Evolutionary conservation across 73 alveolate species (phyloP), one percentile per base, ranked within the genome.

Genomic region (Breviolum minutum): DNA sequence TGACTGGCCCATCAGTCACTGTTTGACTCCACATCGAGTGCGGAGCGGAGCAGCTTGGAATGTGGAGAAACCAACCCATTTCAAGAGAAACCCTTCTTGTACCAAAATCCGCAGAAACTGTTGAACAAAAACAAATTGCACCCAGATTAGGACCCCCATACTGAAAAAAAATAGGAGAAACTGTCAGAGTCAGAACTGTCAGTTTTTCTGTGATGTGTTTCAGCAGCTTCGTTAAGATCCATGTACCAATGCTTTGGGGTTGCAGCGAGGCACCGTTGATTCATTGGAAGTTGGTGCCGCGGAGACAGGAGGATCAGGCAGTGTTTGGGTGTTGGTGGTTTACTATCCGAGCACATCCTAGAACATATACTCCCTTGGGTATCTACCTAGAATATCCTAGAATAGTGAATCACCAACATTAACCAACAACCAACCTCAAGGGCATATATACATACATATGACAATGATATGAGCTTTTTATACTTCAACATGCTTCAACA

Each of bases 1-100:
- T n/a, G 98, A 92, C 91, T 92, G 98, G 98, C 98, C 98, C 20
- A 80, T 90, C 13, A 92, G 91, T 66, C 98, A 92, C 69, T 92
- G 98, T 63, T 29, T 92, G 98, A 92, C 98, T n/a, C 98, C 98
- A 26, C 98, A 92, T 26, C 90, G 98, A 7, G 98, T 92, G 66
- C 90, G 98, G 60, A 92, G 98, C 60, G 98, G 98, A 30, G 98
- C n/a, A 19, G 82, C 84, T 76, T 92, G 90, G 79, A 11, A 40
- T 80, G 88, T 29, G 20, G 63, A 77, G 61, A 11, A 6, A 26
- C 84, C 63, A 29, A 4, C 86, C 62, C 27, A n/a, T 7, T n/a
- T 62, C 5, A 76, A 76, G 63, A 77, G 62, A 13, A 40, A 40
- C 54, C 54, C 5, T 40, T 40, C 3, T 3, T 40, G 54, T 40